A percentile compares a stretch with the other conserved stretches of the same genome.
Conservation (phyloP, 2,329 filamentous ascomycete genomes). For the Cytospora chrysosperma region DNA sequence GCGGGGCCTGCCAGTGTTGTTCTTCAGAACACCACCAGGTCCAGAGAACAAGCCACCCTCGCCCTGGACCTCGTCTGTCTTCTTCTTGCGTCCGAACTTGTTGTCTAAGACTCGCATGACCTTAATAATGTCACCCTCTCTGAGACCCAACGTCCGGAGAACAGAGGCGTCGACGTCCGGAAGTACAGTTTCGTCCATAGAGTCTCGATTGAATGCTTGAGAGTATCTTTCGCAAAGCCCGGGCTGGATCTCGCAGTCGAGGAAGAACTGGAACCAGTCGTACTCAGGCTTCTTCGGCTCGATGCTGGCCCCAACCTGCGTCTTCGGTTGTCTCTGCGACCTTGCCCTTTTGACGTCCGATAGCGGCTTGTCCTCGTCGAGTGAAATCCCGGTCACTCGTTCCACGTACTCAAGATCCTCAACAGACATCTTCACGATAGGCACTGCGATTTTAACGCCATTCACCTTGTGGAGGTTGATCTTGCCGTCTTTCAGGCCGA, state of each 20-base stretch:
- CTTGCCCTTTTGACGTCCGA: conserved; percentile 72
- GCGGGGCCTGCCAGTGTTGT: conserved; percentile 91
- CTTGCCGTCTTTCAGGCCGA: conserved; percentile 91
- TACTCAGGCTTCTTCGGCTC: conserved; percentile 71
- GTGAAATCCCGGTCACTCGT: conserved; percentile 76
- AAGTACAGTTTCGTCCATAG: conserved; percentile 92
- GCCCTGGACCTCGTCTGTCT: conserved; percentile 50
- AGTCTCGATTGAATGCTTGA: conserved; percentile 83
- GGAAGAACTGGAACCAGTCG: conserved; percentile 99
- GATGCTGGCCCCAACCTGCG: conserved; percentile 60
- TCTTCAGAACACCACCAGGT: conserved; percentile 83
- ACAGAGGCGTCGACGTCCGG: conserved; percentile 84
- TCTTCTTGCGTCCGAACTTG: conserved; percentile 69
- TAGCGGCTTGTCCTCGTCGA: conserved; percentile 92
- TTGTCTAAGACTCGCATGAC: conserved; percentile 86
- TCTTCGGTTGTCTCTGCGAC: conserved; percentile 24
- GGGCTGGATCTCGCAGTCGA: conserved; percentile 86
- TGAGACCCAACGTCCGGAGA: conserved; percentile 84
- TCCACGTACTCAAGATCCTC: conserved; percentile 96
- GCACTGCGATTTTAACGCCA: conserved; percentile 96
- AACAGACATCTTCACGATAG: conserved; percentile 90
- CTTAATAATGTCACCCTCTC: conserved; percentile 94
- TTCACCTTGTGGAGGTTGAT: conserved; percentile 98
- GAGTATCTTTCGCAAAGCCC: conserved; percentile 94
- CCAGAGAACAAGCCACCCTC: conserved; percentile 80